Base-by-base conservation (phyloP, 2,329 filamentous ascomycete species). In the Talaromyces sp. region DNA sequence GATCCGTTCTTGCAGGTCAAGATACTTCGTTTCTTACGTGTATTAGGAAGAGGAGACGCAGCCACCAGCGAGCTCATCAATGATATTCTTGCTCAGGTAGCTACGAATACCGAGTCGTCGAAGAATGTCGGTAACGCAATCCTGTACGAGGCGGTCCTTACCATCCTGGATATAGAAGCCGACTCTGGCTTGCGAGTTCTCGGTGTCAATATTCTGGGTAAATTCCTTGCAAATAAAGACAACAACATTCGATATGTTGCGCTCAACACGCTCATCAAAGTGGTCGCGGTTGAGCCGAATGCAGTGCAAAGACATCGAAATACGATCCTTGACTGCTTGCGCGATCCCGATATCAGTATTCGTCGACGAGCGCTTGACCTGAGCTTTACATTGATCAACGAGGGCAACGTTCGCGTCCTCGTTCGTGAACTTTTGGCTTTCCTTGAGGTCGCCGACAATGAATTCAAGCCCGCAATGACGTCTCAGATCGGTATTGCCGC, bases 91-190 rank as follows among this genome's bases (percentile, higher is more conserved):
- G 95, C 95, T 6, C 93, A 97, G 81, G 95, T 99, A 63, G 95
- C 95, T 61, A 98, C 94, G 45, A 99, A 99, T 78, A 99, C 95
- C 1, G 95, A 99, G 74, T 93, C 94, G 0, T 93, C 93, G 33
- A 99, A 99, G 83, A 99, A 99, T 70, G 95, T 99, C 49, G 95
- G 95, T 68, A 99, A 99, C 77, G 94, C 95, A 0, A 99, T 99
- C 71, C 84, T 99, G 8, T 99, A 99, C 80, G 95, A 99, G 80
- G 91, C 95, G 1, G 95, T 99, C 43, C 88, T 95, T 50, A 99
- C 95, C 0, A 99, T 99, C 70, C 87, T 99, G 58, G 95, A 99
- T 71, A 98, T 99, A 62, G 95, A 99, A 78, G 96, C 95, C 25
- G 96, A 99, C 75, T 97, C 95, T 10, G 94, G 95, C 41, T 82